phyloP scores from a whole-genome alignment of 495 filamentous ascomycete genomes.

The Aspergillus sparsus region DNA sequence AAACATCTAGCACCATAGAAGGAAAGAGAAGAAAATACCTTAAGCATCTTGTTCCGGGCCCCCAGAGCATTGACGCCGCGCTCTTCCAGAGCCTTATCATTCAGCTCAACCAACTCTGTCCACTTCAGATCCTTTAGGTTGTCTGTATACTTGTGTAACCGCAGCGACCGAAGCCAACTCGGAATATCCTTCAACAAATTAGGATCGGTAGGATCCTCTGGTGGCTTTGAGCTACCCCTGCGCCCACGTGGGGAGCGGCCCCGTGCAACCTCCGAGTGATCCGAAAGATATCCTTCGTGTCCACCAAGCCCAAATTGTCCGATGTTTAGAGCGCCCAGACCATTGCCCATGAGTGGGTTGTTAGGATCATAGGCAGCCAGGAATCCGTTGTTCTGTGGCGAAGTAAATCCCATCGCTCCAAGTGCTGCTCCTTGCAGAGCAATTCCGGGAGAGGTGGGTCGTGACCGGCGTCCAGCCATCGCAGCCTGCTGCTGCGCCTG shows the following conservation, averaged over 20 bases:
- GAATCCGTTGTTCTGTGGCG: conserved; percentile 94
- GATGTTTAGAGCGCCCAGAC: conserved; percentile 68
- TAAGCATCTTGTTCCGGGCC: conserved; percentile 96
- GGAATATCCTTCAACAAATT: conserved; percentile 92
- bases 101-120: conserved; percentile 88
- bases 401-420: conserved; percentile 73
- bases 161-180: conserved; percentile 89
- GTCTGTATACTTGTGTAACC: conserved; percentile 98
- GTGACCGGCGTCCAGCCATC: conserved; percentile 79
- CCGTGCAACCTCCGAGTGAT: conserved; percentile 85
- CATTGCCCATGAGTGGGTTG: conserved; percentile 72
- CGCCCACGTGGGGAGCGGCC: conserved; percentile 91
- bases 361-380: conserved; percentile 81
- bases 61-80: conserved; percentile 94
- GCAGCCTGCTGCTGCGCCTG: conserved; percentile 82
- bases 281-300: conserved; percentile 88
- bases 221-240: conserved; percentile 93
- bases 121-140: conserved; percentile 96
- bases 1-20: background rate
- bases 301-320: conserved; percentile 71
- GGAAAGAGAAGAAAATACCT: conserved; percentile 56
- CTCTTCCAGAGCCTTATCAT: conserved; percentile 91
- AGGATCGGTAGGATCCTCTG: conserved; percentile 94
- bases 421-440: conserved; percentile 71
- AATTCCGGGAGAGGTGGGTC: conserved; percentile 89